These are phyloP conservation scores for Quercus variabilis DNA, from an alignment of 306 rosid species.

Conservation along the genomic window DNA sequence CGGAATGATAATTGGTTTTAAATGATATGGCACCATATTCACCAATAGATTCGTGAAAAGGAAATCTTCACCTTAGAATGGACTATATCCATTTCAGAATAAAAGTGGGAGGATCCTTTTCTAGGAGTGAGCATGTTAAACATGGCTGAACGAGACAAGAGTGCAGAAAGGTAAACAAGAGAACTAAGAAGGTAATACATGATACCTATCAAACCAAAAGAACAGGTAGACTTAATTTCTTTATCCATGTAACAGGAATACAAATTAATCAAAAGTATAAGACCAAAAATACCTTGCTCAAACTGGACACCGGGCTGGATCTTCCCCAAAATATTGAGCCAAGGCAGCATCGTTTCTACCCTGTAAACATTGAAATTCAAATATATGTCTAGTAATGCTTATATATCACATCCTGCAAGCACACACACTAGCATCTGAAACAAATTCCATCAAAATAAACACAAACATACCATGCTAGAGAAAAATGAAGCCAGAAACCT, in stretches of 20 bases:
- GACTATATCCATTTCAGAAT: no score
- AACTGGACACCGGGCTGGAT: slow-evolving; percentile 68
- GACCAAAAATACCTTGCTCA: slow-evolving; percentile 60
- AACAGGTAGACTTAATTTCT: background rate
- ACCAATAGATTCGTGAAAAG: no score
- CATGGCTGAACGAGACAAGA: background rate
- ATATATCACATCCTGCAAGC: slow-evolving; percentile 3
- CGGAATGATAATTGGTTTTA: no score
- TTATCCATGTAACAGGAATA: background rate
- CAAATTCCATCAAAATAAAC: slow-evolving; percentile 16
- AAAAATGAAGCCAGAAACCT: slow-evolving; percentile 77
- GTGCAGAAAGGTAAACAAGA: background rate
- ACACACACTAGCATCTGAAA: background rate
- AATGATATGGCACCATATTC: no score
- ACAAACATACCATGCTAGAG: slow-evolving; percentile 65
- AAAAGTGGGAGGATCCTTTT: no score
- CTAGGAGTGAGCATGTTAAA: background rate
- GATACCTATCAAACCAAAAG: background rate
- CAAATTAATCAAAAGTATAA: background rate
- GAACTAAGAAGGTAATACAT: background rate
- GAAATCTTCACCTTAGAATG: no score
- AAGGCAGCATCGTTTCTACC: slow-evolving; percentile 88
- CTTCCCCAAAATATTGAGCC: slow-evolving; percentile 79
- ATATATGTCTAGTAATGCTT: slow-evolving; percentile 9
- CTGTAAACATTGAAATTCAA: slow-evolving; percentile 42